phyloP scores from a whole-genome alignment of 225 moss, liverwort and hornwort species.

The Physcomitrellopsis africana region DNA sequence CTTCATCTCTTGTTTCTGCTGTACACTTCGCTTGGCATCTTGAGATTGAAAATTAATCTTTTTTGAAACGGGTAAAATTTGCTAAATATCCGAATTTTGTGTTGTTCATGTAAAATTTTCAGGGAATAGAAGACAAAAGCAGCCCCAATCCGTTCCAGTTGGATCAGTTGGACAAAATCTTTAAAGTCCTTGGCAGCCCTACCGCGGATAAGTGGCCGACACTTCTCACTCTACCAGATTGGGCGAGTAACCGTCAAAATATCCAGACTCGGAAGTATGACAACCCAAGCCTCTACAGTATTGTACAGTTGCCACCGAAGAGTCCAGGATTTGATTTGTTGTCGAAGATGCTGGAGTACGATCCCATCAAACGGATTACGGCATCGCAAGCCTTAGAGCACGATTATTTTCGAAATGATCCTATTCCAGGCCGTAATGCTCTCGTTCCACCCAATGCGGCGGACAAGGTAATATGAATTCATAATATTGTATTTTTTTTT shows the following conservation, averaged over 20 bases:
- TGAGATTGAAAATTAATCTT: background rate
- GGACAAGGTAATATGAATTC: slow-evolving; percentile 58
- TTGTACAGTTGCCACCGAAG: slow-evolving; percentile 77
- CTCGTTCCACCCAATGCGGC: slow-evolving; percentile 78
- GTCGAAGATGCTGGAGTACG: slow-evolving; percentile 94
- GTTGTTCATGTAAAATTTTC: slow-evolving; percentile 8
- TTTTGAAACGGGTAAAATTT: background rate
- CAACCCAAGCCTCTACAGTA: slow-evolving; percentile 77
- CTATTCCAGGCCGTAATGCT: slow-evolving; percentile 92
- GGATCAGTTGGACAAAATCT: slow-evolving; percentile 98
- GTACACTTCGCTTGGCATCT: slow-evolving; percentile 7
- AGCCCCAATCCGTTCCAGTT: slow-evolving; percentile 89
- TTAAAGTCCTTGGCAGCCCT: slow-evolving; percentile 93
- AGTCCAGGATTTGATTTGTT: slow-evolving; percentile 88
- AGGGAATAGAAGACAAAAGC: slow-evolving; percentile 97
- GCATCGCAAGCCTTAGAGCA: slow-evolving; percentile 97
- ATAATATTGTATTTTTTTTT: background rate
- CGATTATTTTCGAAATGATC: slow-evolving; percentile 92
- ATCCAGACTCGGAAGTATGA: slow-evolving; percentile 96
- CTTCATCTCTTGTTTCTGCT: background rate
- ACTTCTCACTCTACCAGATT: slow-evolving; percentile 79
- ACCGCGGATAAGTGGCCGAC: slow-evolving; percentile 95
- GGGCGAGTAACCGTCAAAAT: slow-evolving; percentile 67
- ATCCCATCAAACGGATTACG: slow-evolving; percentile 90
- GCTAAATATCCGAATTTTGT: background rate